phyloP scores from a whole-genome alignment of 2,329 filamentous ascomycete genomes.

The Scytalidium lignicola region DNA sequence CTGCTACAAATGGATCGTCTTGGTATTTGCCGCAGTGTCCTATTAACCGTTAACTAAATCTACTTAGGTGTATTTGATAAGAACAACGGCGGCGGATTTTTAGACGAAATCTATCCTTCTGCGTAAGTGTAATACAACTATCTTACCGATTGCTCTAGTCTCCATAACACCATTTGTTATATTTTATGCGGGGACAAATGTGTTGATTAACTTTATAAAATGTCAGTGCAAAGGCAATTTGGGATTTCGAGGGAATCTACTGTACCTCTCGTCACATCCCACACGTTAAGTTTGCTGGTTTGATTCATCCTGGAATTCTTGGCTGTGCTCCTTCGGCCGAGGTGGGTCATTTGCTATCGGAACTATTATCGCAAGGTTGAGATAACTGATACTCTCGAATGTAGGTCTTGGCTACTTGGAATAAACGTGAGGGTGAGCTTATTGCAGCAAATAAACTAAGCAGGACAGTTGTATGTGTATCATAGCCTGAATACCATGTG shows the following conservation, averaged over 20 bases:
- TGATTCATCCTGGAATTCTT: conserved; percentile 89
- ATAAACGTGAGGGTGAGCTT: conserved; percentile 73
- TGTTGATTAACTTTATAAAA: not conserved
- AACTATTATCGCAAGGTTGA: not conserved
- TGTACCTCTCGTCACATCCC: conserved; percentile 84
- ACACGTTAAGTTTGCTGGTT: conserved; percentile 78
- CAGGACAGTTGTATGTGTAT: conserved; percentile 50
- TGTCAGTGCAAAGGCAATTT: conserved; percentile 62
- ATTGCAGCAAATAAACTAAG: conserved; percentile 63
- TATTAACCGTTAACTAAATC: not conserved
- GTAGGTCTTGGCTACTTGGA: conserved; percentile 73
- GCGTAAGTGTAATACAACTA: conserved; percentile 58
- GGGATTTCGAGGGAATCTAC: conserved; percentile 74
- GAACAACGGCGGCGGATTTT: conserved; percentile 80
- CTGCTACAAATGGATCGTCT: no score
- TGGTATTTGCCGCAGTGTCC: no score
- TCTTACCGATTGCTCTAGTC: no score
- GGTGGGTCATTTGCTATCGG: conserved; percentile 6
- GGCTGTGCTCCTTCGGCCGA: conserved; percentile 75
- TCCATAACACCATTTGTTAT: no score
- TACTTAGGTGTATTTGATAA: conserved; percentile 53
- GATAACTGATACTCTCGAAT: conserved; percentile 56
- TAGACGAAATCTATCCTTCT: conserved; percentile 81
- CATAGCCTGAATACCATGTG: not conserved
- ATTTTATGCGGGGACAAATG: not conserved